Conservation (phyloP, 345 rosid genomes). For the Sonneratia alba region DNA sequence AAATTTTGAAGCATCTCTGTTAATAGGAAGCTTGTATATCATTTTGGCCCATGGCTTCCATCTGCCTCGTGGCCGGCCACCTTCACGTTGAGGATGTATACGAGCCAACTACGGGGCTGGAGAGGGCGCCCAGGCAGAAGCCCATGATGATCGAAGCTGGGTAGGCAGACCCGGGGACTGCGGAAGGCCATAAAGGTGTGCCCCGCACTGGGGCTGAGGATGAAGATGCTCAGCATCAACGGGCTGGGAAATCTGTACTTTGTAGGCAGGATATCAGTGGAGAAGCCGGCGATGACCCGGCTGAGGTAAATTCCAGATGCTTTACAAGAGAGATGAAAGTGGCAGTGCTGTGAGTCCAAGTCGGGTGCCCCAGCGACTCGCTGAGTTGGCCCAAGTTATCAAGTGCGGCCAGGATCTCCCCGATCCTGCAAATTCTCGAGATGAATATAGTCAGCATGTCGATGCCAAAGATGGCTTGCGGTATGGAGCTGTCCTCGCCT, state of each 20-base stretch:
- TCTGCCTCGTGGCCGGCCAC: constrained; percentile 11
- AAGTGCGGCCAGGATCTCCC: constrained; percentile 13
- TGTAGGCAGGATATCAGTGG: constrained; percentile 8
- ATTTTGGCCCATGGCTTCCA: constrained; percentile 2
- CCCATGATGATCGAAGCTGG: constrained; percentile 11
- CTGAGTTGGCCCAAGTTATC: constrained; percentile 14
- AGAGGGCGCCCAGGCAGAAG: constrained; percentile 12
- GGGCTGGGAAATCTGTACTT: constrained; percentile 11
- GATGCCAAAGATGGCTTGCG: constrained; percentile 13
- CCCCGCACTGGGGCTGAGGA: constrained; percentile 8
- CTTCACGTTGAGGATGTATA: constrained; percentile 12
- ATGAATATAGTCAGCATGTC: constrained; percentile 13
- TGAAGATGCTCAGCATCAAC: not conserved
- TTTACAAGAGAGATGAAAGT: constrained; percentile 10
- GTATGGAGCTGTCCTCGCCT: constrained; percentile 10
- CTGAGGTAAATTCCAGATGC: constrained; percentile 20
- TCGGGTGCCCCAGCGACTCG: constrained; percentile 6
- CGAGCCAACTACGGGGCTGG: constrained; percentile 11
- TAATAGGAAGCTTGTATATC: too few relatives aligned
- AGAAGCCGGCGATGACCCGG: constrained; percentile 7
- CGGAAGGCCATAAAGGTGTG: not conserved
- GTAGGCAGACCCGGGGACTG: constrained; percentile 8
- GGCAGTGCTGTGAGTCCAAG: not conserved
- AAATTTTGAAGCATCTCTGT: too few relatives aligned
- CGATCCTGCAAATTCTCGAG: constrained; percentile 11